Percentiles rank a stretch among this genome's conserved stretches.
Conservation (phyloP, 352 stramenopile species). For the Globisporangium spiculum region DNA sequence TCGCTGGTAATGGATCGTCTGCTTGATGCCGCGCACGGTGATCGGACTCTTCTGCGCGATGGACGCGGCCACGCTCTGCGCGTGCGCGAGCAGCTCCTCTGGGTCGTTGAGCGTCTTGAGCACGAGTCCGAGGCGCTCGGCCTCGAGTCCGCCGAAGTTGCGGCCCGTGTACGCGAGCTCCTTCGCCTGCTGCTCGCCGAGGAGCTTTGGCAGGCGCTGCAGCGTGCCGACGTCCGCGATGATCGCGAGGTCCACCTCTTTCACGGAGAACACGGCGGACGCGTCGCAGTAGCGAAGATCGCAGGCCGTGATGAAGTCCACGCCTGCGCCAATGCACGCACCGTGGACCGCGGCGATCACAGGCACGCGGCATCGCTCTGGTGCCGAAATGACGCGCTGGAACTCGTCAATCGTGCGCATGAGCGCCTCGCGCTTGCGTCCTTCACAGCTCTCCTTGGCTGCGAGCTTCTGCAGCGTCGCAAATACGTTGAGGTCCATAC, state of each 20-base stretch:
- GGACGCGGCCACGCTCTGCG: constrained; percentile 39
- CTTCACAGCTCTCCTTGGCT: constrained; percentile 61
- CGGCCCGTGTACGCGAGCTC: constrained; percentile 85
- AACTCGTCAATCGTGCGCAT: constrained; percentile 80
- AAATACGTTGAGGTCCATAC: constrained; percentile 90
- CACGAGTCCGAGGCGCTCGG: constrained; percentile 74
- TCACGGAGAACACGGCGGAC: constrained; percentile 82
- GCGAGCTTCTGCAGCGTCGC: constrained; percentile 68
- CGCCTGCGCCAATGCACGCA: constrained; percentile 76
- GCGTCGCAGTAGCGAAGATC: constrained; percentile 84
- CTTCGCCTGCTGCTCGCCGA: constrained; percentile 83
- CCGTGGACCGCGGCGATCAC: constrained; percentile 84
- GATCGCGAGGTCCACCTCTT: constrained; percentile 88
- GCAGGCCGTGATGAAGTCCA: constrained; percentile 88
- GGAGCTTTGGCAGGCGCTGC: constrained; percentile 80
- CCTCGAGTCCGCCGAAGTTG: constrained; percentile 74
- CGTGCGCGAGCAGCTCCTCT: constrained; percentile 57
- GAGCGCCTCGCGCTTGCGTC: constrained; percentile 76
- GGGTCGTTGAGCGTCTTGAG: constrained; percentile 64
- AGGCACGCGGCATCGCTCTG: constrained; percentile 80
- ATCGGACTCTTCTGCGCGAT: constrained; percentile 87
- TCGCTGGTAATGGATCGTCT: constrained; percentile 84
- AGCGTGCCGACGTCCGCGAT: constrained; percentile 87
- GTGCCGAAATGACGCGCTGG: constrained; percentile 79
- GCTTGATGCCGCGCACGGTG: constrained; percentile 85